A percentile compares a stretch with the other conserved stretches of the same genome.
Conservation (phyloP, 345 rosid species). For the Citropsis articulata region DNA sequence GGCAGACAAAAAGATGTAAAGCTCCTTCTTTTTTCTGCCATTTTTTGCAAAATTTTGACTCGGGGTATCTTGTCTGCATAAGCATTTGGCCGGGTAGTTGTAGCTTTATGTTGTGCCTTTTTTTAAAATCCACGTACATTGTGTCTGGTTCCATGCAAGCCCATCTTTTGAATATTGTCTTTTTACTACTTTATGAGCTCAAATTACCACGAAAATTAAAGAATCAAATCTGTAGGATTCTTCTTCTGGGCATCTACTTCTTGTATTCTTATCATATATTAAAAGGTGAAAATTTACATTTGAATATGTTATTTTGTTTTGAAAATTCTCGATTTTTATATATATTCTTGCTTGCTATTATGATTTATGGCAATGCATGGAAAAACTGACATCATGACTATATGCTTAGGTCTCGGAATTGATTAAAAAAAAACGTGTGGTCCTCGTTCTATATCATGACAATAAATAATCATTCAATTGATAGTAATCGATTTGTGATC, state of each 20-base stretch:
- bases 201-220: conserved; percentile 21
- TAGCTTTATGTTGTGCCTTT: conserved; percentile 12
- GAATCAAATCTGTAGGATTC: conserved; percentile 6
- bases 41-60: background rate
- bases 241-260: background rate
- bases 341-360: background rate
- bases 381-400: background rate
- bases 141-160: conserved; percentile 53
- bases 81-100: background rate
- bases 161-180: conserved; percentile 34
- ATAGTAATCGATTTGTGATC: too few species aligned
- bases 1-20: background rate
- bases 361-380: background rate
- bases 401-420: background rate
- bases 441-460: background rate
- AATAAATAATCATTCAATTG: too few species aligned
- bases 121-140: conserved; percentile 33
- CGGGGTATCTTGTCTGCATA: conserved; percentile 8
- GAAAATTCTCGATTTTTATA: too few species aligned
- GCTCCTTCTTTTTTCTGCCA: background rate
- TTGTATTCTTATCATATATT: too few species aligned
- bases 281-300: too few species aligned
- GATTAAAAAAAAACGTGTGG: background rate
- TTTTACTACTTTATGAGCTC: conserved; percentile 34
- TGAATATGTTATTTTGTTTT: too few species aligned